Evolutionary conservation across 2,329 filamentous ascomycete genomes (phyloP).

Genomic region (Shiraia sp.): DNA sequence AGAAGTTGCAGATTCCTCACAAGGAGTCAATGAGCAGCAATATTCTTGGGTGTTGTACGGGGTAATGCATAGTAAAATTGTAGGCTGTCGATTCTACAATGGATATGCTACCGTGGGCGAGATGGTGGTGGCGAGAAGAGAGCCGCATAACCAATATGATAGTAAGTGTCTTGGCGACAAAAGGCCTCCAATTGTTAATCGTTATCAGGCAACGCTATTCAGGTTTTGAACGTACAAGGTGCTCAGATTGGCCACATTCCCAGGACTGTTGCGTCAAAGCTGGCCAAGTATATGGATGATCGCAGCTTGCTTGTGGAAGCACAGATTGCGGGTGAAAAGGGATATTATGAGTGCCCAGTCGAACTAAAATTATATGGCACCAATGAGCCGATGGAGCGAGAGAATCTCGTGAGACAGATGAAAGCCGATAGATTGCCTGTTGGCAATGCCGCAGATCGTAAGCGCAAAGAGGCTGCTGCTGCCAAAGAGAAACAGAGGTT

Average conservation of each 20-base stretch:
- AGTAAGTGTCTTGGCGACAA: slow-evolving; percentile 7
- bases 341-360: slow-evolving; percentile 72
- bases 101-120: slow-evolving; percentile 43
- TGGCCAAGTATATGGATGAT: slow-evolving; percentile 68
- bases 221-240: slow-evolving; percentile 75
- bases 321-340: slow-evolving; percentile 68
- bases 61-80: slow-evolving; percentile 58
- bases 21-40: slow-evolving; percentile 28
- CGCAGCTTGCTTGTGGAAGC: slow-evolving; percentile 68
- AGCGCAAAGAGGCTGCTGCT: slow-evolving; percentile 59
- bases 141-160: slow-evolving; percentile 63
- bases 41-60: slow-evolving; percentile 37
- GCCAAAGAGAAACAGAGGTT: slow-evolving; percentile 59
- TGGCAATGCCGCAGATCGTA: slow-evolving; percentile 42
- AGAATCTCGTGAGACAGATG: slow-evolving; percentile 64
- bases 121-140: slow-evolving; percentile 52
- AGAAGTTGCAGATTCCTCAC: slow-evolving; percentile 31
- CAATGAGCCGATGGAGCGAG: slow-evolving; percentile 56
- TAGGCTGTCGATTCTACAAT: slow-evolving; percentile 55
- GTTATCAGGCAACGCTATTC: slow-evolving; percentile 66
- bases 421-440: slow-evolving; percentile 66
- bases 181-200: too few relatives aligned
- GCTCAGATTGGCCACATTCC: slow-evolving; percentile 80
- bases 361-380: slow-evolving; percentile 71
- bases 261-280: slow-evolving; percentile 66